Base-by-base conservation (phyloP, 768 basidiomycete species). In the Daedalea quercina region DNA sequence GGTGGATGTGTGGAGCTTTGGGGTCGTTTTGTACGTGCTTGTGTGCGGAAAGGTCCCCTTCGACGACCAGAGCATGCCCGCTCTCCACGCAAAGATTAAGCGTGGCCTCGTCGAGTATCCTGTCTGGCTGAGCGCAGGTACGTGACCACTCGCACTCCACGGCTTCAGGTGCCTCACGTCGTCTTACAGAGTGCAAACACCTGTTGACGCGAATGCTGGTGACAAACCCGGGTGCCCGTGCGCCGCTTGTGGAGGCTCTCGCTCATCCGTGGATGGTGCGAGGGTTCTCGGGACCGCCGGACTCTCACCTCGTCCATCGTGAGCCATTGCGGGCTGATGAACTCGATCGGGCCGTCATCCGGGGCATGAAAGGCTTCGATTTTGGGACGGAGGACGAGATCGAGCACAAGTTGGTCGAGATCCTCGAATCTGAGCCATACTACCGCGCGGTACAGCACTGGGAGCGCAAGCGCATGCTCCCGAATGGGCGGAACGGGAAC, bases 1-100 rank as follows among this genome's bases (percentile, higher is more conserved):
- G 67, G 96, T 98, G 53, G 96, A 98, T 62, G 86, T 99, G 3
- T 99, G 96, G 96, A 94, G 91, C 64, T 98, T 99, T 59, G 95
- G 96, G 9, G 94, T 99, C 58, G 96, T 99, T 6, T 79, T 99
- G 23, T 98, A 98, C 62, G 94, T 96, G 19, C 79, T 99, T 48
- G 94, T 99, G 0, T 99, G 95, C 65, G 96, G 96, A 45, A 97
- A 96, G 71, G 96, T 99, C 2, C 95, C 96, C 0, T 98, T 99
- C 65, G 96, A 99, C 63, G 96, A 99, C 67, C 93, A 98, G 70
- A 94, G 88, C 66, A 99, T 98, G 96, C 95, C 96, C 1, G 96
- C 96, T 0, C 73, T 99, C 50, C 96, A 98, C 66, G 96, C 96
- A 23, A 99, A 98, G 73, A 99, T 99, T 70, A 99, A 99, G 69